These are phyloP conservation scores for Emergomyces orientalis DNA, from an alignment of 2,329 filamentous ascomycete species.

Conservation along the genomic window DNA sequence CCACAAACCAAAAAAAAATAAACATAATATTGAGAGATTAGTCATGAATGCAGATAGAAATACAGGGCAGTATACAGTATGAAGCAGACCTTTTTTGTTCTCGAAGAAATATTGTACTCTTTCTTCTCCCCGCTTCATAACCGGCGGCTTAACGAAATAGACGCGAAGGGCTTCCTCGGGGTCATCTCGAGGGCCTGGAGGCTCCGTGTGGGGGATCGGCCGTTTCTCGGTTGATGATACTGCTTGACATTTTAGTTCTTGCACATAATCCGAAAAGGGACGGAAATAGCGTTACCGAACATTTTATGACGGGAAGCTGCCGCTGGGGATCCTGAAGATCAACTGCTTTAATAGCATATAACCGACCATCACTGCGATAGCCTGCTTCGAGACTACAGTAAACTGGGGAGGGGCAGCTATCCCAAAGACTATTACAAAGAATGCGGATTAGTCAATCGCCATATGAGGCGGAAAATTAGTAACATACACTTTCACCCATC, in stretches of 20 bases:
- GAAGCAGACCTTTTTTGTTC: slow-evolving; percentile 6
- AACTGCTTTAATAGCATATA: slow-evolving; percentile 9
- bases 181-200: slow-evolving; percentile 11
- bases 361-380: slow-evolving; percentile 5
- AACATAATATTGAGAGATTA: background rate
- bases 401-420: background rate
- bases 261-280: background rate
- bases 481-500: background rate
- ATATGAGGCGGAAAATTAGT: background rate
- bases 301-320: slow-evolving; percentile 1
- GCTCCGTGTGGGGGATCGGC: slow-evolving; percentile 14
- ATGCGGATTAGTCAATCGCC: background rate
- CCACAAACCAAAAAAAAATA: background rate
- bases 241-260: slow-evolving; percentile 1
- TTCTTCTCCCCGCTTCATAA: slow-evolving; percentile 12
- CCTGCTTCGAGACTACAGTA: slow-evolving; percentile 9
- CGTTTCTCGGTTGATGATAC: slow-evolving; percentile 11
- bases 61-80: background rate
- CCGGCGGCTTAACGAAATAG: slow-evolving; percentile 13
- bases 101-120: slow-evolving; percentile 12
- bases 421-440: background rate
- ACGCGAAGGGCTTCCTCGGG: slow-evolving; percentile 4
- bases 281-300: background rate
- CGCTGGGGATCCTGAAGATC: background rate
- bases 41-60: background rate